A percentile compares a stretch with the other conserved stretches of the same genome.
Conservation (phyloP, 78 protist genomes). For the Dictyostelium discoideum region dicty_2.7 NC_007089.4:6258001-6258500, state of each 20-base stretch:
- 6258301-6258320: conserved; percentile 7
- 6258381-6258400: no score
- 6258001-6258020: background rate
- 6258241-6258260: conserved; percentile 35
- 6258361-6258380: background rate
- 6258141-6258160: background rate
- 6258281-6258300: background rate
- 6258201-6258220: no score
- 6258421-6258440: no score
- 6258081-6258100: no score
- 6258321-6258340: background rate
- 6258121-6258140: no score
- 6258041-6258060: background rate
- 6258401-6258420: no score
- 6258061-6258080: background rate
- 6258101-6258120: no score
- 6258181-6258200: no score
- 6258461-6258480: no score
- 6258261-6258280: conserved; percentile 17
- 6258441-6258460: no score
- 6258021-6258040: background rate
- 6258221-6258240: background rate
- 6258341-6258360: background rate
- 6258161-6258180: no score
- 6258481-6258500: no score